phyloP scores from a whole-genome alignment of 139 green algal species.

The Gonium pectorale region DNA sequence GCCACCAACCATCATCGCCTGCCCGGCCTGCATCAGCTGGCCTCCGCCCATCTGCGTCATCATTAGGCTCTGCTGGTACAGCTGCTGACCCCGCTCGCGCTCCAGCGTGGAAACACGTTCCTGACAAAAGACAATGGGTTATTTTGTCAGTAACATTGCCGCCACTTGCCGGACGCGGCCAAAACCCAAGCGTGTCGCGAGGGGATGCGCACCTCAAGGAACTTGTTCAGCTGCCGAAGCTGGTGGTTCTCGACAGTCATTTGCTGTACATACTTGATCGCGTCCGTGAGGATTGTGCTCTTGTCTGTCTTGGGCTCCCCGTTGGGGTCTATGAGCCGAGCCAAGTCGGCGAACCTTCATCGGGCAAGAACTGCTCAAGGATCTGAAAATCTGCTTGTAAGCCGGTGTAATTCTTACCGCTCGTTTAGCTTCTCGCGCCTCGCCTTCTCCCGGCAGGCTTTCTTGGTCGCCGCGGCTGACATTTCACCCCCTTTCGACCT shows the following conservation, averaged over 20 bases:
- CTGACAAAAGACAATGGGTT: too few species aligned
- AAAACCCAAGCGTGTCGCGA: too few species aligned
- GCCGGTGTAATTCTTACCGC: too few species aligned
- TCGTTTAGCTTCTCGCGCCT: constrained; percentile 83
- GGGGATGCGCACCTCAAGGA: constrained; percentile 83
- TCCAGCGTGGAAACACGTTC: constrained; percentile 69
- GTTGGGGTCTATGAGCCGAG: constrained; percentile 71
- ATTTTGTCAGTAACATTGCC: too few species aligned
- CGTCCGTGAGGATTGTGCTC: constrained; percentile 74
- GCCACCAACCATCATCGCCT: constrained; percentile 49
- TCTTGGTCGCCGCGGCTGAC: constrained; percentile 63
- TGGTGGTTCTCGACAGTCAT: constrained; percentile 74
- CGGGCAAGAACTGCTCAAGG: background rate
- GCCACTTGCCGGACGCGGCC: too few species aligned
- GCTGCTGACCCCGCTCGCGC: constrained; percentile 62
- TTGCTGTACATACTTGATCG: constrained; percentile 75
- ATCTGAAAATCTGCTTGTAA: background rate
- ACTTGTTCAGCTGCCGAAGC: constrained; percentile 82
- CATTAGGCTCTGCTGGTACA: constrained; percentile 70
- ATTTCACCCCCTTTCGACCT: constrained; percentile 23
- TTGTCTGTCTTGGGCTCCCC: constrained; percentile 84
- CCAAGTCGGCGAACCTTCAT: constrained; percentile 71
- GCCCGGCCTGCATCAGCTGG: constrained; percentile 51
- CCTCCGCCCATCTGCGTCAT: constrained; percentile 42
- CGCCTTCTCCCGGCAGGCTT: constrained; percentile 80